Evolutionary conservation across 768 basidiomycete genomes (phyloP).

Genomic region (Phanerochaete sordida): DNA sequence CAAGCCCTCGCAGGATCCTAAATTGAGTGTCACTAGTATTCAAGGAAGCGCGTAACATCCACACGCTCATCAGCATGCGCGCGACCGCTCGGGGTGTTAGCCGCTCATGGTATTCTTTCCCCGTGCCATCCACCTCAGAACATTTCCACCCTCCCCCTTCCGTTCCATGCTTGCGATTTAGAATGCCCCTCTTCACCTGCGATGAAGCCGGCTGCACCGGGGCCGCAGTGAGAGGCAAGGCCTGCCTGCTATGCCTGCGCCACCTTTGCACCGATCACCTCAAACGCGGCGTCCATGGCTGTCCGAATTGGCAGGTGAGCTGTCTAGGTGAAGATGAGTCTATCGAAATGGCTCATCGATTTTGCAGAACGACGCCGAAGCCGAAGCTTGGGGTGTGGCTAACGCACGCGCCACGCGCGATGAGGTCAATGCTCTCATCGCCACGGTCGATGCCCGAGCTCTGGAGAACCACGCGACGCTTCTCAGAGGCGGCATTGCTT

Average conservation of each 20-base stretch:
- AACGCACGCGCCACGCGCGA: background rate
- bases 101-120: no score
- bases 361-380: background rate
- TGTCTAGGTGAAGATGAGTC: background rate
- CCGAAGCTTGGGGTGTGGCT: background rate
- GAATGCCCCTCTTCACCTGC: background rate
- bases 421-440: background rate
- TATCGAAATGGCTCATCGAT: no score
- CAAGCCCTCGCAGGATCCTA: no score
- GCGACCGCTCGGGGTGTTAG: no score
- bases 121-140: no score
- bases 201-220: background rate
- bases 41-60: no score
- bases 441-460: background rate
- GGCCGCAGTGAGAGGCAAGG: background rate
- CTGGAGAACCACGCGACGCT: background rate
- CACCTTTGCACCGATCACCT: background rate
- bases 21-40: no score
- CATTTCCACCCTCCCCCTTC: no score
- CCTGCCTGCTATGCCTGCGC: background rate
- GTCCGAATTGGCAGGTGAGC: slow-evolving; percentile 1
- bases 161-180: background rate
- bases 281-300: background rate
- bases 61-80: no score
- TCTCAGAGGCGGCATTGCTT: background rate